These are phyloP conservation scores for Elaeagnus macrophylla DNA, from an alignment of 306 rosid genomes.

Conservation along the genomic window DNA sequence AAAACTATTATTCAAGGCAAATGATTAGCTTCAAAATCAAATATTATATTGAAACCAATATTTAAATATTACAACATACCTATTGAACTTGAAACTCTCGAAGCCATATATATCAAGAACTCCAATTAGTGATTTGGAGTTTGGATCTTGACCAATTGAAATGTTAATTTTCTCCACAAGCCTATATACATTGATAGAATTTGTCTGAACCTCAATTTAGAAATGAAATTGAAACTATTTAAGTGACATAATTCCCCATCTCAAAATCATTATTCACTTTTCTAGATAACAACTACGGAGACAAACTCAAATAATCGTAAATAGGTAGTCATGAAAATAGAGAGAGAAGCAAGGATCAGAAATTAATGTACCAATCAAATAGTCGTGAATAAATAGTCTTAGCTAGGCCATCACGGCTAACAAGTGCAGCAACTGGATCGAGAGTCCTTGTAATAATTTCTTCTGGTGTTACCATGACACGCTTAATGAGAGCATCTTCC, in stretches of 20 bases:
- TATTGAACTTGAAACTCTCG: slow-evolving; percentile 94
- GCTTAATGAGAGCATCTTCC: slow-evolving; percentile 95
- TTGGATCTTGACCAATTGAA: slow-evolving; percentile 98
- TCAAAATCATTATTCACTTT: too few relatives aligned
- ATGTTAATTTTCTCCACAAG: slow-evolving; percentile 89
- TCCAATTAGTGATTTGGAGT: slow-evolving; percentile 86
- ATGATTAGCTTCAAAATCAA: slow-evolving; percentile 26
- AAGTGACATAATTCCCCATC: too few relatives aligned
- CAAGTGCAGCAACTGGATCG: slow-evolving; percentile 88
- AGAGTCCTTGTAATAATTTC: slow-evolving; percentile 97
- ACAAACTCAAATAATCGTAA: neutral
- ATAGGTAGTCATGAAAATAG: neutral
- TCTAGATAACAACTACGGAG: neutral
- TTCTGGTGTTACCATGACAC: slow-evolving; percentile 99
- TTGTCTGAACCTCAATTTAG: slow-evolving; percentile 19
- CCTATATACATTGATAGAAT: slow-evolving; percentile 41
- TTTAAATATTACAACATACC: slow-evolving; percentile 41
- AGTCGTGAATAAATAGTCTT: slow-evolving; percentile 91
- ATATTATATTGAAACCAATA: slow-evolving; percentile 13
- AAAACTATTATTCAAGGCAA: slow-evolving; percentile 44
- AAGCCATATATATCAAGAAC: slow-evolving; percentile 99
- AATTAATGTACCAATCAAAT: slow-evolving; percentile 82
- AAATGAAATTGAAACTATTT: neutral
- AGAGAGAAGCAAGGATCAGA: slow-evolving; percentile 19
- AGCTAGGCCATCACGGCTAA: slow-evolving; percentile 95